Evolutionary conservation across 352 stramenopile genomes (phyloP), one percentile per base, ranked within the genome.

Genomic region (Aphanomyces invadans): DNA sequence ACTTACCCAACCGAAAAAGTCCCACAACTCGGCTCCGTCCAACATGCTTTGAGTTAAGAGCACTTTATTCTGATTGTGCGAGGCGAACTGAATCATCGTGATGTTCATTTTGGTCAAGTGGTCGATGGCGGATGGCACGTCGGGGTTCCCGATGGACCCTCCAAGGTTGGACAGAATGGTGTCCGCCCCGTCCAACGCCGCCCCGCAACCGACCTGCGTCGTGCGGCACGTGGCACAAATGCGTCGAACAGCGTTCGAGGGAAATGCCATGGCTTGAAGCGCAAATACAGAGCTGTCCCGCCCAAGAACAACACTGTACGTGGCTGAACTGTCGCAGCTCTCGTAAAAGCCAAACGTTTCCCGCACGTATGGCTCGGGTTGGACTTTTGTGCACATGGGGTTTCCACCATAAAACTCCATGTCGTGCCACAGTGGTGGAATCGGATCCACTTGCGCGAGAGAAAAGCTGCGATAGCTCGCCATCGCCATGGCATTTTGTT

Each of bases 341-440:
- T 67, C 60, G 32, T 67, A 57, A 39, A 59, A 57, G 2, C 60
- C 46, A 49, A 67, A 57, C 11, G 60, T 21, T 15, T 26, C 10
- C n/a, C 57, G 60, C 25, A 38, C 7, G 2, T 45, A 29, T 12
- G n/a, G 59, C 21, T 4, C 31, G 21, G 19, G 60, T 10, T n/a
- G n/a, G 21, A 32, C 2, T 5, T 19, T 21, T 39, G 44, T 25
- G 31, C 60, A 67, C 60, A 67, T 56, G 17, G 60, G 60, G 25
- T 46, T 67, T 15, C 60, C 60, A 0, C 38, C 26, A 59, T 55
- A 67, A 33, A 57, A 67, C 3, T 19, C 9, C 12, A 59, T 19
- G 36, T 26, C 26, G 12, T 25, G 5, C 60, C 39, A 67, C 9
- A 12, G 4, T 25, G 29, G 15, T 33, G 60, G 60, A 29, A 60